Evolutionary conservation across 2,329 filamentous ascomycete genomes (phyloP).

Genomic region (Colletotrichum sidae): DNA sequence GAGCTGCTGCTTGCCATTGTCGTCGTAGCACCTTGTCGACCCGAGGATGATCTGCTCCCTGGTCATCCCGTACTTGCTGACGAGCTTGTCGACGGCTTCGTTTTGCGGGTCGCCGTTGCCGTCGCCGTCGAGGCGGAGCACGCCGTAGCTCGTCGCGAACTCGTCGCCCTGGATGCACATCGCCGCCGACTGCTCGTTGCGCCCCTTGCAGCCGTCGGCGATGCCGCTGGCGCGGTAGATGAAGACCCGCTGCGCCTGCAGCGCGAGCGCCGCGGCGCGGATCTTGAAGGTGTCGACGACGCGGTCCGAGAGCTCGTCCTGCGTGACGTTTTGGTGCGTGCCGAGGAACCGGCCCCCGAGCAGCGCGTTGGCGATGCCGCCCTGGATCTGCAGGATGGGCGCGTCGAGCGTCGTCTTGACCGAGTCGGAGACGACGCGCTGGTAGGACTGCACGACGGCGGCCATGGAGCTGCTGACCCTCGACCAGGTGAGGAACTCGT

Average conservation of each 20-base stretch:
- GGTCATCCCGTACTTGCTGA: conserved; percentile 32
- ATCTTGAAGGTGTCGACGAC: conserved; percentile 25
- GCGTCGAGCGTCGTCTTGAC: conserved; percentile 34
- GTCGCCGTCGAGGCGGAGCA: conserved; percentile 23
- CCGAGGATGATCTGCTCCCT: conserved; percentile 21
- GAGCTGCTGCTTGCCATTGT: neutral
- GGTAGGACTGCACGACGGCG: neutral
- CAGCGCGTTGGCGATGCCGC: conserved; percentile 23
- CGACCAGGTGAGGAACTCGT: conserved; percentile 21
- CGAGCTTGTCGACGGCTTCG: conserved; percentile 24
- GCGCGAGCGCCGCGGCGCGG: conserved; percentile 25
- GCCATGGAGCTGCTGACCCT: conserved; percentile 1
- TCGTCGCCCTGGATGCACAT: neutral
- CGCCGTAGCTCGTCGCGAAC: conserved; percentile 13
- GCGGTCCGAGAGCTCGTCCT: conserved; percentile 30
- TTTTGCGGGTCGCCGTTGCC: conserved; percentile 15
- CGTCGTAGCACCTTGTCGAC: conserved; percentile 13
- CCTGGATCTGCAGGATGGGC: conserved; percentile 15
- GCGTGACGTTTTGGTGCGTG: conserved; percentile 31
- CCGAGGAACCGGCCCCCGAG: conserved; percentile 35
- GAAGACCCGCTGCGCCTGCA: conserved; percentile 30
- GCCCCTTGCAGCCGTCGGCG: conserved; percentile 11
- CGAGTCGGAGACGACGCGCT: conserved; percentile 12
- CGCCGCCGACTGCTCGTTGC: conserved; percentile 21
- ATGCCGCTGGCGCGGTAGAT: conserved; percentile 19